These are phyloP conservation scores for Dactylis glomerata DNA, from an alignment of 176 grass and related monocot genomes.

Conservation along the genomic window DNA sequence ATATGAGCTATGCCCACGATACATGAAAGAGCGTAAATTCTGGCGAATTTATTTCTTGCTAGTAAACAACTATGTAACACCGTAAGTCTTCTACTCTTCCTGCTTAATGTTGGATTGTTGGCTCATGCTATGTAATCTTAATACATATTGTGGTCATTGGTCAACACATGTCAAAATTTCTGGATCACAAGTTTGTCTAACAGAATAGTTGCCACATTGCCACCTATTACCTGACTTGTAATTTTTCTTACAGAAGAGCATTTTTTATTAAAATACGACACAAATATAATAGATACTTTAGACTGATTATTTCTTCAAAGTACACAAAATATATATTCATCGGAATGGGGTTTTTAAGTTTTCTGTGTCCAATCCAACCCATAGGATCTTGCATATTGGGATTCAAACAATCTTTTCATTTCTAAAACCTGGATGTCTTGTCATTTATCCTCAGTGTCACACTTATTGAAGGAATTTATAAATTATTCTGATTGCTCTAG, in stretches of 20 bases:
- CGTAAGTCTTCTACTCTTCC: constrained; percentile 55
- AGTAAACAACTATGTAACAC: constrained; percentile 73
- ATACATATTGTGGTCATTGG: not conserved
- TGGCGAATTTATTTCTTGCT: constrained; percentile 92
- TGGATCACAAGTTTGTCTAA: not conserved
- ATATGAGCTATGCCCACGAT: constrained; percentile 96
- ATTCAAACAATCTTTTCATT: not conserved
- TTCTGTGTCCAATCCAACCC: not conserved
- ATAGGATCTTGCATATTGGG: not conserved
- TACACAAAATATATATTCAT: not conserved
- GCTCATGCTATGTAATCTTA: not conserved
- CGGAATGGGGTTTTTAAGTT: not conserved
- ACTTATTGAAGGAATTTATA: not conserved
- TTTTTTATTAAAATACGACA: not conserved
- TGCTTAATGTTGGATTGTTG: not conserved
- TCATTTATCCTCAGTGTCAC: not conserved
- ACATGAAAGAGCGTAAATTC: constrained; percentile 99
- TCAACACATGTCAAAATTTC: not conserved
- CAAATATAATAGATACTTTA: not conserved
- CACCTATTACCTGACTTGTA: not conserved
- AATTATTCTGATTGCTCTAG: not conserved
- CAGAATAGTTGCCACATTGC: not conserved
- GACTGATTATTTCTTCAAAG: constrained; percentile 1
- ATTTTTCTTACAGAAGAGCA: not conserved
- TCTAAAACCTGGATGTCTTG: not conserved